phyloP scores from a whole-genome alignment of 441 rosid genomes.

The Erodium texanum region DNA sequence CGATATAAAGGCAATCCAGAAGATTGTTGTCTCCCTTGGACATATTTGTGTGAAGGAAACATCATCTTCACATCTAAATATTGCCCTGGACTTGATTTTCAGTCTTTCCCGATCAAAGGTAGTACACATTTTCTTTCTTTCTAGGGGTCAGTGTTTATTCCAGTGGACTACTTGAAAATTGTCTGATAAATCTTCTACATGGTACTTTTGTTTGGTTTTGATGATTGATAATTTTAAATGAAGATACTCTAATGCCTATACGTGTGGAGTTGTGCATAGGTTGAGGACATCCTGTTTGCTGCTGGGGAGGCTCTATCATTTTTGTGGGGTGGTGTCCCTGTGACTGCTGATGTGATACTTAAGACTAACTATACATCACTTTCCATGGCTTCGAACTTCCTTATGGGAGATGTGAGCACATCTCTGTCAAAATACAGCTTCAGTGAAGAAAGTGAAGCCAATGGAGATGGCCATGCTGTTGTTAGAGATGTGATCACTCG shows the following conservation, averaged over 20 bases:
- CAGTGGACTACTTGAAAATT: slow-evolving; percentile 5
- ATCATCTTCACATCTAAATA: slow-evolving; percentile 53
- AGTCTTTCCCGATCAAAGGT: slow-evolving; percentile 90
- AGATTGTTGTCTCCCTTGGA: slow-evolving; percentile 72
- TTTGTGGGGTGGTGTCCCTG: slow-evolving; percentile 92
- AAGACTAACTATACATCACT: slow-evolving; percentile 87
- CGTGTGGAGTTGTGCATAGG: slow-evolving; percentile 38
- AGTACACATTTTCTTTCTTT: slow-evolving; percentile 17
- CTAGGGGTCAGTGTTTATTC: slow-evolving; percentile 3
- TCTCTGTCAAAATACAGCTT: slow-evolving; percentile 36
- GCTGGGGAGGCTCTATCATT: slow-evolving; percentile 96
- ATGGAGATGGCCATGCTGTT: slow-evolving; percentile 40
- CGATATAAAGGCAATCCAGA: slow-evolving; percentile 77
- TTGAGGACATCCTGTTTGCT: slow-evolving; percentile 91
- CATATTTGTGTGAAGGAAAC: slow-evolving; percentile 72
- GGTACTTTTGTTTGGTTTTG: slow-evolving; percentile 10
- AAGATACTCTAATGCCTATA: slow-evolving; percentile 13
- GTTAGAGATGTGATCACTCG: slow-evolving; percentile 60
- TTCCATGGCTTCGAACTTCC: slow-evolving; percentile 76
- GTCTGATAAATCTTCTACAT: neutral
- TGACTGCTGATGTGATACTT: slow-evolving; percentile 79
- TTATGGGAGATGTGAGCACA: slow-evolving; percentile 62
- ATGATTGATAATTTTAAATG: slow-evolving; percentile 3
- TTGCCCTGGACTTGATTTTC: slow-evolving; percentile 71
- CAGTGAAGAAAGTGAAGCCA: slow-evolving; percentile 35